These are phyloP conservation scores for Volvox africanus DNA, from an alignment of 139 green algal species.

Conservation along the genomic window DNA sequence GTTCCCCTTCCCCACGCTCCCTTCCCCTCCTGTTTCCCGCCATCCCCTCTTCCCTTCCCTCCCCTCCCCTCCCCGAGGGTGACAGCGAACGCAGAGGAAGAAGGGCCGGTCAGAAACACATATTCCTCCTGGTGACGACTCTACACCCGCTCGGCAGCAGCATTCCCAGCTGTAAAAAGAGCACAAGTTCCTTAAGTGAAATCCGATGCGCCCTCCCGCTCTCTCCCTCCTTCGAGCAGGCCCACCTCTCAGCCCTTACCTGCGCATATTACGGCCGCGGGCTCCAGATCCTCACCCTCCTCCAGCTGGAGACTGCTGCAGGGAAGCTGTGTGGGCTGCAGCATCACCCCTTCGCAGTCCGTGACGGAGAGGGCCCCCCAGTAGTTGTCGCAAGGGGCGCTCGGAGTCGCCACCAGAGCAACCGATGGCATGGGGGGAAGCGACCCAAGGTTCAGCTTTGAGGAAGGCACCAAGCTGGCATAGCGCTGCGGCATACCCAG, in stretches of 20 bases:
- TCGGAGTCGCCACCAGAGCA: neutral
- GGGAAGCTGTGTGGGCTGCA: neutral
- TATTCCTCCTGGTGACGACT: no score
- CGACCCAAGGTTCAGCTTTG: neutral
- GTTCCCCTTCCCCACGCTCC: neutral
- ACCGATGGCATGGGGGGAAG: neutral
- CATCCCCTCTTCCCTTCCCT: neutral
- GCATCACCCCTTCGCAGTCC: neutral
- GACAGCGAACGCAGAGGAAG: no score
- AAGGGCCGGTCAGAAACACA: no score
- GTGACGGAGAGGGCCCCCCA: neutral
- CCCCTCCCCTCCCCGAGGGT: neutral
- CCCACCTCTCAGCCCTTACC: neutral
- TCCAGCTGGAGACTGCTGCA: neutral
- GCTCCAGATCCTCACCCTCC: neutral
- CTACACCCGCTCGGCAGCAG: no score
- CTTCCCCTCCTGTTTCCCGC: neutral
- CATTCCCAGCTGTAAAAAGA: no score
- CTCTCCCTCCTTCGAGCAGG: neutral
- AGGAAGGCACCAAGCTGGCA: neutral
- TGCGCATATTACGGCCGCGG: neutral
- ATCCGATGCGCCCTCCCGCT: neutral
- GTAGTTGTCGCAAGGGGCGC: neutral
- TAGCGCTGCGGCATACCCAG: neutral
- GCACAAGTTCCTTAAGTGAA: no score